Conservation (phyloP, 768 basidiomycete species). For the Xerocomellus intermedius region DNA sequence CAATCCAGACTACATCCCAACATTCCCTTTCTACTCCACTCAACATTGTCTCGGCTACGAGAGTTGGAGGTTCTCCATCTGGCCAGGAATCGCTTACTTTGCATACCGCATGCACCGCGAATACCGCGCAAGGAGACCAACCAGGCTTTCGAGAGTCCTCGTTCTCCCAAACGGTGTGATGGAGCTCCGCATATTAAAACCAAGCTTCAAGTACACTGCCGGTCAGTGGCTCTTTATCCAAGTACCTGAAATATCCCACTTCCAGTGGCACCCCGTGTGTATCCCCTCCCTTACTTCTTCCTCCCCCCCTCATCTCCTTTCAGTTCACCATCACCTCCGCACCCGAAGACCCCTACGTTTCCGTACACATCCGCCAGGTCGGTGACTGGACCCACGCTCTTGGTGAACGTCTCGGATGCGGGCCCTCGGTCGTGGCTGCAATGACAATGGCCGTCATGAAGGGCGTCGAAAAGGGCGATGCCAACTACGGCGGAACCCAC, state of each 20-base stretch:
- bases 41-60: conserved; percentile 89
- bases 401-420: conserved; percentile 82
- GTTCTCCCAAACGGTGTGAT: conserved; percentile 91
- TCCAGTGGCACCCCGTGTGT: conserved; percentile 95
- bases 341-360: conserved; percentile 91
- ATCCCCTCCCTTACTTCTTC: neutral
- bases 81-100: conserved; percentile 89
- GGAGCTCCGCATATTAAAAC: conserved; percentile 91
- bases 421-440: conserved; percentile 69
- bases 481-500: conserved; percentile 45
- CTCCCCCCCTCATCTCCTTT: neutral
- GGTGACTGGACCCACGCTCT: conserved; percentile 85
- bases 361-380: conserved; percentile 90
- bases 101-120: conserved; percentile 84
- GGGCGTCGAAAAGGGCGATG: conserved; percentile 63
- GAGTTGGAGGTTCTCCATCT: conserved; percentile 90
- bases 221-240: conserved; percentile 93
- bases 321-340: conserved; percentile 95
- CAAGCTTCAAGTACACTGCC: conserved; percentile 86
- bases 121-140: conserved; percentile 74
- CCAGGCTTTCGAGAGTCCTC: conserved; percentile 80
- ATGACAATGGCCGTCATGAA: conserved; percentile 81
- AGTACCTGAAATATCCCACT: conserved; percentile 78
- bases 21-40: conserved; percentile 87
- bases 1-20: conserved; percentile 61